Evolutionary conservation across 805 yeast genomes (phyloP).

Genomic region (Candida qinlingensis): DNA sequence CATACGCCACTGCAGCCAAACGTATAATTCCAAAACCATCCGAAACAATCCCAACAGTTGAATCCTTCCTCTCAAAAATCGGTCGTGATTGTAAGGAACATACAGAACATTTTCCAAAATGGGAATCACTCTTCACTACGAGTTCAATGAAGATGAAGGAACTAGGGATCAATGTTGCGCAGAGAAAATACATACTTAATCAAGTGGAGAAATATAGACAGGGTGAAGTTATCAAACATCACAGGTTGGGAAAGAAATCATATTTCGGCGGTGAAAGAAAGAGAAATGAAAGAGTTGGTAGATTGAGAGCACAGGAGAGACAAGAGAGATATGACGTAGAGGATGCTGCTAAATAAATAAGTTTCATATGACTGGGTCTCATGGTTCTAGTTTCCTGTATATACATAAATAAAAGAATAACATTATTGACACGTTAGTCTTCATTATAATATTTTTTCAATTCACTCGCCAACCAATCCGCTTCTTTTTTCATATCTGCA

Average conservation of each 20-base stretch:
- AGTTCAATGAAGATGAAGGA: conserved; percentile 56
- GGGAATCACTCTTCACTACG: conserved; percentile 62
- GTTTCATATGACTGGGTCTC: too few relatives aligned
- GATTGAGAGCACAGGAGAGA: conserved; percentile 40
- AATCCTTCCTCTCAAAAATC: conserved; percentile 66
- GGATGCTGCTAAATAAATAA: conserved; percentile 12
- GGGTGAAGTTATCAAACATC: conserved; percentile 48
- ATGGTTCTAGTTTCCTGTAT: neutral
- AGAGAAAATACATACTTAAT: conserved; percentile 66
- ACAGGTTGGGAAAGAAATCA: conserved; percentile 64
- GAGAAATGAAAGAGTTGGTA: conserved; percentile 60
- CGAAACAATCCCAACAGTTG: conserved; percentile 56
- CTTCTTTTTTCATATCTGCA: conserved; percentile 71
- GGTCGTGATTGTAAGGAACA: conserved; percentile 74
- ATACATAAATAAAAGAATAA: neutral
- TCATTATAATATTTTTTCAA: conserved; percentile 24
- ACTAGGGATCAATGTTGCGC: conserved; percentile 67
- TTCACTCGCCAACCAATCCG: conserved; percentile 44
- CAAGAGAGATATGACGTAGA: conserved; percentile 25
- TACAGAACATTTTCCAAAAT: conserved; percentile 59
- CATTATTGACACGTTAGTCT: neutral
- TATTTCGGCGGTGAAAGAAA: conserved; percentile 84
- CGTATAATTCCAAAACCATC: conserved; percentile 43
- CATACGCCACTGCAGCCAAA: conserved; percentile 1
- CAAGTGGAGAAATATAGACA: conserved; percentile 67